Evolutionary conservation across 352 stramenopile species (phyloP), one percentile per base, ranked within the genome.

Genomic region (Globisporangium ultimum): DNA sequence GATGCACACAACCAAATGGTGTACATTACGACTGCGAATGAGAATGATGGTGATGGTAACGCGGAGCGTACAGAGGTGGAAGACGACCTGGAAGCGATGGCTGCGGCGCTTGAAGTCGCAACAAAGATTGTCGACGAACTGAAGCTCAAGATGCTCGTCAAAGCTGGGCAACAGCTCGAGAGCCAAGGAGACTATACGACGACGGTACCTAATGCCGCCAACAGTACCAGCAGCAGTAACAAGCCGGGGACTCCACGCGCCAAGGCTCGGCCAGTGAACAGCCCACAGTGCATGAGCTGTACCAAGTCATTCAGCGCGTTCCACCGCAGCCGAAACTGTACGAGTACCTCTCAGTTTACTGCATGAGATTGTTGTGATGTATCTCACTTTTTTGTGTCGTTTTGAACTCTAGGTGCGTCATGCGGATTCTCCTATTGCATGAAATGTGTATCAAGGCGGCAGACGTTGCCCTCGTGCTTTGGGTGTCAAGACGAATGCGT

Each of bases 251-350:
- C 84, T 11, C 82, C 82, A 3, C 58, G 70, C 13, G 66, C 80
- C 34, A 61, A 58, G n/a, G 82, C 80, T 10, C 70, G 60, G 1
- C 22, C 60, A 11, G 63, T 71, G 14, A 60, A 42, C 9, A 74
- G 74, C 22, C 55, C 72, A 14, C 63, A 73, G 3, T 92, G 83
- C 51, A 67, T 41, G 32, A 69, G 72, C 36, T 92, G 83, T 61
- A 63, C 58, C 24, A 84, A 84, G 42, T 90, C 72, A 28, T 90
- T 92, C 56, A 83, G 75, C 38, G 67, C 83, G 5, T 92, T 92
- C 58, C 72, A 89, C 52, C 83, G 82, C 24, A 82, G 76, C 43
- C 74, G 71, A 45, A 73, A 83, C 42, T 92, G 83, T 66, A 58
- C 63, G 17, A 62, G 1, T 14, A 53, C 10, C 18, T 14, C 18